Conservation (phyloP, 2,329 filamentous ascomycete genomes). For the Diaporthe sp. region DNA sequence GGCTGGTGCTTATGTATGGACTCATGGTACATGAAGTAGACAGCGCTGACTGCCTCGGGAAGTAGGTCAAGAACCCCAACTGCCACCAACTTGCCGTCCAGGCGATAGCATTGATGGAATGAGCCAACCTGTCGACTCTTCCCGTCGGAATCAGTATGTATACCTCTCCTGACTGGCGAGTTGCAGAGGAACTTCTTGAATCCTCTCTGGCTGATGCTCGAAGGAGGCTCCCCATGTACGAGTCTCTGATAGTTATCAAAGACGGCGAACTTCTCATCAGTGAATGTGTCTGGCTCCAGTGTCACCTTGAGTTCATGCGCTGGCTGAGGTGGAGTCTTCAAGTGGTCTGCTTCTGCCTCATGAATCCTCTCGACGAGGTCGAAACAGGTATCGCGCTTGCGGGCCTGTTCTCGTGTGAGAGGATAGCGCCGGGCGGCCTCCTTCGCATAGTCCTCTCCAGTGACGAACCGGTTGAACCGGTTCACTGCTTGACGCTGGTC, state of each 20-base stretch:
- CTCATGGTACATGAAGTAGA: conserved; percentile 87
- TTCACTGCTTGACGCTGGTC: conserved; percentile 84
- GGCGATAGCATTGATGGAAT: conserved; percentile 85
- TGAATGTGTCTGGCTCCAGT: conserved; percentile 78
- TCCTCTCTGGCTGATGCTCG: conserved; percentile 70
- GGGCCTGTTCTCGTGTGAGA: conserved; percentile 75
- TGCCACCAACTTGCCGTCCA: conserved; percentile 82
- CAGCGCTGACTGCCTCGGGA: conserved; percentile 82
- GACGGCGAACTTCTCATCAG: conserved; percentile 80
- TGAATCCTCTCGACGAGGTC: conserved; percentile 77
- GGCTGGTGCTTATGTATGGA: conserved; percentile 78
- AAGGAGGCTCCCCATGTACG: conserved; percentile 77
- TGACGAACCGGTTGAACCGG: conserved; percentile 77
- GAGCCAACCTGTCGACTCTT: conserved; percentile 74
- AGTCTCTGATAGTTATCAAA: conserved; percentile 82
- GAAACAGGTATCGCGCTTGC: conserved; percentile 76
- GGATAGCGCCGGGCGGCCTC: conserved; percentile 76
- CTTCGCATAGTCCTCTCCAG: conserved; percentile 77
- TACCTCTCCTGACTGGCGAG: conserved; percentile 72
- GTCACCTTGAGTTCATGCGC: conserved; percentile 78
- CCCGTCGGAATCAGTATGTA: conserved; percentile 61
- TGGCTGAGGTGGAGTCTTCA: conserved; percentile 73
- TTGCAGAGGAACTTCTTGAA: conserved; percentile 82
- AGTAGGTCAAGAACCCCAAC: conserved; percentile 84
- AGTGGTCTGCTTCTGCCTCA: conserved; percentile 71